These are phyloP conservation scores for barrel medic (Medicago truncatula) DNA, from an alignment of 306 rosid genomes.

Conservation along the genomic window DNA sequence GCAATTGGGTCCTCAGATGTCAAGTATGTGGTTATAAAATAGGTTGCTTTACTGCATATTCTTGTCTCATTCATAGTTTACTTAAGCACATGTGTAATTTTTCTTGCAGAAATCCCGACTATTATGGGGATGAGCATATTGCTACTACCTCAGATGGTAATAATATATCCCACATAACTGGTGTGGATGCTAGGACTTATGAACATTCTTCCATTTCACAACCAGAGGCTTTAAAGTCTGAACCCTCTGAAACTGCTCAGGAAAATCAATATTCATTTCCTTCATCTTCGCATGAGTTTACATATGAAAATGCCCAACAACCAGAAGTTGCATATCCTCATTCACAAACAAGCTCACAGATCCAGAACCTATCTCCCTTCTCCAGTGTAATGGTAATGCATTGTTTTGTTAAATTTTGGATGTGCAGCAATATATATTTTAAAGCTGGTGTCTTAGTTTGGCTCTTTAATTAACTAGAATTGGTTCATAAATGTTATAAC, in stretches of 20 bases:
- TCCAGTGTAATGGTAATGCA: slow-evolving; percentile 82
- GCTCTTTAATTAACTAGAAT: neutral
- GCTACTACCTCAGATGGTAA: slow-evolving; percentile 66
- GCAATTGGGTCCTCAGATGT: slow-evolving; percentile 70
- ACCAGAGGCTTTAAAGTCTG: slow-evolving; percentile 77
- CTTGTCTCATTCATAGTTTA: slow-evolving; percentile 32
- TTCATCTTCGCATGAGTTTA: slow-evolving; percentile 79
- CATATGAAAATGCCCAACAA: slow-evolving; percentile 74
- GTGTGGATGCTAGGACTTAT: slow-evolving; percentile 59
- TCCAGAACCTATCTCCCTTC: slow-evolving; percentile 80
- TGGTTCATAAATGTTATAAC: slow-evolving; percentile 25
- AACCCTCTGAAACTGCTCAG: slow-evolving; percentile 66
- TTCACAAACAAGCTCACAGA: slow-evolving; percentile 74
- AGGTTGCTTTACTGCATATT: slow-evolving; percentile 15
- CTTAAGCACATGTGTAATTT: slow-evolving; percentile 5
- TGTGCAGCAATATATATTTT: slow-evolving; percentile 21
- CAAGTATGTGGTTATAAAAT: slow-evolving; percentile 53
- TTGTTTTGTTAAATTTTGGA: slow-evolving; percentile 18
- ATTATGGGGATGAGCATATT: slow-evolving; percentile 82
- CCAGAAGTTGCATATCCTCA: slow-evolving; percentile 67
- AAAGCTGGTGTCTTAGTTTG: slow-evolving; percentile 1
- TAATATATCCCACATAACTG: slow-evolving; percentile 70
- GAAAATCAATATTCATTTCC: slow-evolving; percentile 78
- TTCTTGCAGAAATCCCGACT: slow-evolving; percentile 78
- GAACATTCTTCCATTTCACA: slow-evolving; percentile 79